Evolutionary conservation across 495 filamentous ascomycete genomes (phyloP), one percentile per base, ranked within the genome.

Genomic region (Barbatosphaeria neglecta): DNA sequence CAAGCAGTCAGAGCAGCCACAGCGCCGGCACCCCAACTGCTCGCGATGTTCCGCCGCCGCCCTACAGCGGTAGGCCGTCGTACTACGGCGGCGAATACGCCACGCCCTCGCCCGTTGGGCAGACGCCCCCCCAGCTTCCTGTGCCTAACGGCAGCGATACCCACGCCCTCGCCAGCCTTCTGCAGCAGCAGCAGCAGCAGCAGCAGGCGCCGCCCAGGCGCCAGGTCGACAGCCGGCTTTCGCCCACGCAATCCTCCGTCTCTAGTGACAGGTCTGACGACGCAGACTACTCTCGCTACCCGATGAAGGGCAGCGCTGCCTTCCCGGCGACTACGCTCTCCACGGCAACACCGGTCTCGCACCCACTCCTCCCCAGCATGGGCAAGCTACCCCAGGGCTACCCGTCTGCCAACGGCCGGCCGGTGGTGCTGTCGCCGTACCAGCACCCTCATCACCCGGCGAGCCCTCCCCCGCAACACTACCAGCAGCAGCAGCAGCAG

Each of bases 261-360:
- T 54, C 59, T 43, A 63, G 62, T 35, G 64, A 63, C 22, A 55
- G 64, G 46, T 61, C 64, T 28, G 64, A 59, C 24, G 68, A 69
- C 43, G 37, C 49, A 11, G 59, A 62, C 28, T 28, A 54, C 31
- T 53, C 56, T 0, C 15, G 56, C 19, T 51, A 58, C 31, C 59
- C 61, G 23, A 52, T 57, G 44, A 57, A 47, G 46, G 48, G 25
- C 16, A 20, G 53, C 6, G 53, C 49, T 23, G 16, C 47, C 51
- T 17, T 52, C 50, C 17, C 44, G 39, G 37, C 46, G 45, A 9
- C 54, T 57, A 15, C 58, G 55, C 2, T 55, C 56, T 13, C 57
- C 59, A 3, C 49, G 51, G 17, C 24, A 48, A 33, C 47, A 53
- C 27, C 27, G 15, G 27, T 31, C 39, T 41, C 39, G 10, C 53